Conservation (phyloP, 352 stramenopile genomes). For the Phytopythium sindhum region DNA sequence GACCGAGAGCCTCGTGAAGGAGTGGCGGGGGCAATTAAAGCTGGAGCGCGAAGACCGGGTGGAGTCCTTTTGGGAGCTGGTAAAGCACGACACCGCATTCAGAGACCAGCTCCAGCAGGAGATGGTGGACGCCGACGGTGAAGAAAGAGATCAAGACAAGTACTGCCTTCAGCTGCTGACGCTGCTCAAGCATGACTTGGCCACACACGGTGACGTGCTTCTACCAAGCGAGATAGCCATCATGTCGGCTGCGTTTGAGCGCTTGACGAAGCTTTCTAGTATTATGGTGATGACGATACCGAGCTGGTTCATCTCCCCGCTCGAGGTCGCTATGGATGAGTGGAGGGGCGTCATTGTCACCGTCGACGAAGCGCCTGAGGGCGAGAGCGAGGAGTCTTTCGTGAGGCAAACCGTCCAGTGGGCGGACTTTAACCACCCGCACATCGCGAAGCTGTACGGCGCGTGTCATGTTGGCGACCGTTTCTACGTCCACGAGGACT, state of each 20-base stretch:
- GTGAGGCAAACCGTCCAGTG: neutral
- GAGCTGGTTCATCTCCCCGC: slow-evolving; percentile 4
- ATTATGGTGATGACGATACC: neutral
- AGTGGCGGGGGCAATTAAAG: neutral
- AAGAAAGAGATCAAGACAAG: neutral
- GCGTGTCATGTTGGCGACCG: slow-evolving; percentile 1
- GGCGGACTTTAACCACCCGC: slow-evolving; percentile 4
- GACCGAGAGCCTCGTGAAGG: neutral
- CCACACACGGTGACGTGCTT: neutral
- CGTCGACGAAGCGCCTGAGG: neutral
- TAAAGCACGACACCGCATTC: neutral
- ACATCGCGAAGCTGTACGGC: slow-evolving; percentile 2
- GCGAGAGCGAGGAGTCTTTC: neutral
- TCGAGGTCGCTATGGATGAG: slow-evolving; percentile 4
- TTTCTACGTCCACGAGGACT: neutral
- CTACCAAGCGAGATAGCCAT: neutral
- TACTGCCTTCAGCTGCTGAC: neutral
- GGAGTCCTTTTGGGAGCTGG: neutral
- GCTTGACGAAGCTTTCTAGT: neutral
- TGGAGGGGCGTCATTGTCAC: neutral
- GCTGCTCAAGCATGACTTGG: slow-evolving; percentile 3
- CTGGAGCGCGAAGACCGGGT: neutral
- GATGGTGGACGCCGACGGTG: neutral
- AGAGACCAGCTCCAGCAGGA: neutral
- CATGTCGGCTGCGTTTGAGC: neutral